phyloP scores from a whole-genome alignment of 148 eudicot species.

The Salicornia ramosissima region DNA sequence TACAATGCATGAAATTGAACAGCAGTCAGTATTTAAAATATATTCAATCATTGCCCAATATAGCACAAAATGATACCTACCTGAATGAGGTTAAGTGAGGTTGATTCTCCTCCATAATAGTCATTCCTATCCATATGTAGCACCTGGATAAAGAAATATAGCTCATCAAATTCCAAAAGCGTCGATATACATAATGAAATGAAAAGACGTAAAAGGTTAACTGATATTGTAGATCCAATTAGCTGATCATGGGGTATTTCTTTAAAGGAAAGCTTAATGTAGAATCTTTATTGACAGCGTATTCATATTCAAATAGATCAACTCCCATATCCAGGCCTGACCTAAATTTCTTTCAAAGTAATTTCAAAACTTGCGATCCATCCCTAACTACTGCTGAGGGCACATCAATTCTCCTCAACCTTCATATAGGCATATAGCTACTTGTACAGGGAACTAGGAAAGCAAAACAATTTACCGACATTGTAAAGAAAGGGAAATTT shows the following conservation, averaged over 20 bases:
- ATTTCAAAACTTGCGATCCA: not conserved
- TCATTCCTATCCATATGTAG: constrained; percentile 99
- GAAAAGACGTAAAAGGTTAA: not conserved
- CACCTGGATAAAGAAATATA: constrained; percentile 42
- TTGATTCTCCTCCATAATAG: constrained; percentile 96
- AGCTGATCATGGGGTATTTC: not conserved
- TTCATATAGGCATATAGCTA: not conserved
- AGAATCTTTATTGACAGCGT: not conserved
- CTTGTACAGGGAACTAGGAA: not conserved
- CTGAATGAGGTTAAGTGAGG: constrained; percentile 91
- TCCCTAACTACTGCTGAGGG: not conserved
- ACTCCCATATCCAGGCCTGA: not conserved
- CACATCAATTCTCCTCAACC: not conserved
- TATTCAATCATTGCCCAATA: not conserved
- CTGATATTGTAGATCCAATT: not conserved
- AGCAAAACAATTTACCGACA: not conserved
- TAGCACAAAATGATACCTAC: constrained; percentile 26
- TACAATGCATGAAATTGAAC: constrained; percentile 27
- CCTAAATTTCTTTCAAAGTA: not conserved
- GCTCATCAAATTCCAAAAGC: constrained; percentile 7
- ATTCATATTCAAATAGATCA: not conserved
- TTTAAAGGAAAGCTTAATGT: not conserved
- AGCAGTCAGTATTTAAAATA: constrained; percentile 9
- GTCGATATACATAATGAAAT: not conserved
- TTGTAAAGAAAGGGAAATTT: not conserved